Evolutionary conservation across 2,329 filamentous ascomycete genomes (phyloP).

Genomic region (Sclerotiophoma versabilis): DNA sequence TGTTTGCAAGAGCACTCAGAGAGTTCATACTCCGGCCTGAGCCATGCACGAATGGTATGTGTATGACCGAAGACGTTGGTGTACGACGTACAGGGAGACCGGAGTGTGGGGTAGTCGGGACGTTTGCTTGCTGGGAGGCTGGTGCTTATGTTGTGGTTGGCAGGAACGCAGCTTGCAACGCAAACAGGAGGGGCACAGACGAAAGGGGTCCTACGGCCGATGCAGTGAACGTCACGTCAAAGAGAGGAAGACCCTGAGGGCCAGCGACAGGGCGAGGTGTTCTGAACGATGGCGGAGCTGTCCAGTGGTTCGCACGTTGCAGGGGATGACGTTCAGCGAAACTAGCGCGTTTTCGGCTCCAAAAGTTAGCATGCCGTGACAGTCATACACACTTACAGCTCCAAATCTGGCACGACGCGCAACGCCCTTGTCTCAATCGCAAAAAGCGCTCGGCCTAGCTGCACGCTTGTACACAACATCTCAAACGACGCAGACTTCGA

Average conservation of each 20-base stretch:
- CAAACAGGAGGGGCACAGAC: slow-evolving; percentile 5
- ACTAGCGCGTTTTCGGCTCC: slow-evolving; percentile 8
- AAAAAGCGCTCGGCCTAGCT: background rate
- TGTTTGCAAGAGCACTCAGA: slow-evolving; percentile 88
- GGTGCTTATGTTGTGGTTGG: slow-evolving; percentile 19
- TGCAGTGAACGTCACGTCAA: slow-evolving; percentile 8
- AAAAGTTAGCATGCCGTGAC: background rate
- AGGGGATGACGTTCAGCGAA: slow-evolving; percentile 10
- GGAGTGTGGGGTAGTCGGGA: slow-evolving; percentile 14
- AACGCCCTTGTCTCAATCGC: background rate
- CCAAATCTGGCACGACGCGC: slow-evolving; percentile 4
- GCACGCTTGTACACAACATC: background rate
- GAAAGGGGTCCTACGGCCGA: background rate
- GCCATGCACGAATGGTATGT: slow-evolving; percentile 50
- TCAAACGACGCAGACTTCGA: background rate
- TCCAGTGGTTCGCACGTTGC: slow-evolving; percentile 10
- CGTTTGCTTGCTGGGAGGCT: slow-evolving; percentile 16
- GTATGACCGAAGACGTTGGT: background rate
- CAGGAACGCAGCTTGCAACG: slow-evolving; percentile 10
- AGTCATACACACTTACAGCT: slow-evolving; percentile 7
- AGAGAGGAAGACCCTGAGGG: slow-evolving; percentile 16
- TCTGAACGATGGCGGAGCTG: slow-evolving; percentile 16
- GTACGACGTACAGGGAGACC: background rate
- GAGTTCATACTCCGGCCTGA: slow-evolving; percentile 83
- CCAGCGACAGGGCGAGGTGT: slow-evolving; percentile 20